phyloP scores from a whole-genome alignment of 2,329 filamentous ascomycete genomes.

The Fusarium sp. region DNA sequence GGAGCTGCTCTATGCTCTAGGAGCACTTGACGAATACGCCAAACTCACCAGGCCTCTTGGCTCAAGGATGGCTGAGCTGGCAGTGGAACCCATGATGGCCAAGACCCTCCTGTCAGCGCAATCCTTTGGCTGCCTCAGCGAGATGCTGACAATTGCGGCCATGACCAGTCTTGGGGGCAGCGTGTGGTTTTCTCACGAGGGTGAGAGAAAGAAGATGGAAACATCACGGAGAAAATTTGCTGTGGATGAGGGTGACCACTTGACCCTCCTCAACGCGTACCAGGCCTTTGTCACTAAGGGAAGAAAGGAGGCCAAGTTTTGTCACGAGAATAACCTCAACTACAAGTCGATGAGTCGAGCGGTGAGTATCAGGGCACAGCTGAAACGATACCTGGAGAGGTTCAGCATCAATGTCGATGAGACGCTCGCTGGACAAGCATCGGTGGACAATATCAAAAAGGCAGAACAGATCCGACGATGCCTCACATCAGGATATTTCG shows the following conservation, averaged over 20 bases:
- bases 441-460: slow-evolving; percentile 49
- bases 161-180: slow-evolving; percentile 90
- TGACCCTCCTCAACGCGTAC: slow-evolving; percentile 94
- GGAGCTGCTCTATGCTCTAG: slow-evolving; percentile 87
- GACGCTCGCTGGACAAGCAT: slow-evolving; percentile 56
- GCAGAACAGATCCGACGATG: slow-evolving; percentile 84
- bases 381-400: slow-evolving; percentile 87
- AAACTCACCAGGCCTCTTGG: slow-evolving; percentile 92
- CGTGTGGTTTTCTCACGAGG: slow-evolving; percentile 85
- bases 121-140: slow-evolving; percentile 81
- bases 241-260: slow-evolving; percentile 91
- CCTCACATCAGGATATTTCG: slow-evolving; percentile 90
- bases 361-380: slow-evolving; percentile 85
- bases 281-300: slow-evolving; percentile 86
- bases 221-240: slow-evolving; percentile 83
- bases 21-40: slow-evolving; percentile 88
- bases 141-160: slow-evolving; percentile 90
- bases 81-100: slow-evolving; percentile 95
- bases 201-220: slow-evolving; percentile 80
- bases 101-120: slow-evolving; percentile 83
- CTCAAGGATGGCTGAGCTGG: slow-evolving; percentile 89
- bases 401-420: slow-evolving; percentile 80
- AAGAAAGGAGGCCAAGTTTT: slow-evolving; percentile 86
- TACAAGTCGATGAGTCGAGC: slow-evolving; percentile 85
- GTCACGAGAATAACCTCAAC: slow-evolving; percentile 86